Evolutionary conservation across 2,329 filamentous ascomycete species (phyloP), one percentile per base, ranked within the genome.

Genomic region (Colletotrichum sublineola): DNA sequence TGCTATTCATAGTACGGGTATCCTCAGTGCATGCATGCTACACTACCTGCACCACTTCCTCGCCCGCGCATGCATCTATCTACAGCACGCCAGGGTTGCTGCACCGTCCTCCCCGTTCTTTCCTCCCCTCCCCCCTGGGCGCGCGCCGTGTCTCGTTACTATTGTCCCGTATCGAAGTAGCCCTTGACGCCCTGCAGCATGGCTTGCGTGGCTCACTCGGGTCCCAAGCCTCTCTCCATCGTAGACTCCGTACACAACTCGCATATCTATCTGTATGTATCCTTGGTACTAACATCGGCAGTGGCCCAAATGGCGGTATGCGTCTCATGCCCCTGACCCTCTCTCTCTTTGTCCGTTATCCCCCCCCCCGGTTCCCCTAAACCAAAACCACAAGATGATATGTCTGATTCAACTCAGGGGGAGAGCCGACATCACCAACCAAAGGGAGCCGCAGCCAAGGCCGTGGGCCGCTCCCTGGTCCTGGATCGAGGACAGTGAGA

Each of bases 381-480:
- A 44, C 42, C 42, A 44, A n/a, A 24, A 48, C 46, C 46, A 46
- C 20, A 12, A 48, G 46, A 40, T 24, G 55, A 29, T 57, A 29
- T 40, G 14, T 40, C 12, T 63, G 44, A 20, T 52, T 40, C 61
- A 14, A 52, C 61, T 52, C 61, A 29, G 46, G 15, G 44, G 15
- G 33, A n/a, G 44, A 33, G 33, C n/a, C 15, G 24, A 40, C 46
- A 38, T 53, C 33, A 52, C 61, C 61, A 33, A 63, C 18, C 42
- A 65, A 66, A 70, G 67, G 67, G 55, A 67, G 67, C 67, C 63
- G 67, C 67, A 67, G 52, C 66, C 29, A 46, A 61, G 46, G 2
- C 46, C 52, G 52, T 40, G 31, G 42, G 38, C 38, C 15, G 5
- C 20, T 3, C 9, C 46, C 46, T 48, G 46, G 46, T 52, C 61